A percentile compares a stretch with the other conserved stretches of the same genome.
These are phyloP conservation scores for Trypanosoma avium DNA, from an alignment of 208 protist genomes.

Conservation along the genomic window DNA sequence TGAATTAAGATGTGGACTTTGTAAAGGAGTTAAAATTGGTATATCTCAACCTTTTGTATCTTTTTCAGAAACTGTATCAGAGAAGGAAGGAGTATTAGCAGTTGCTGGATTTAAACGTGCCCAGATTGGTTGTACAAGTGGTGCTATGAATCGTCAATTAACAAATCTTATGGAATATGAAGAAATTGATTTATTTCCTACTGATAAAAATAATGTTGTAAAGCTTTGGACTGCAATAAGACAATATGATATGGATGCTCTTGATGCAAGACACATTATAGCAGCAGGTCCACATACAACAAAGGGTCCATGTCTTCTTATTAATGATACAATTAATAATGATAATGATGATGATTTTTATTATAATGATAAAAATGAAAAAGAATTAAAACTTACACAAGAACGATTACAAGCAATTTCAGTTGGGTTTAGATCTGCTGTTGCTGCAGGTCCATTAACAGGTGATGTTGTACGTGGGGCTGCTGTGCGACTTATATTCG, in stretches of 20 bases:
- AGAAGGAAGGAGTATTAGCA: conserved; percentile 79
- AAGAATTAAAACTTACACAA: conserved; percentile 36
- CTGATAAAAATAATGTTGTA: conserved; percentile 6
- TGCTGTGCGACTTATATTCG: conserved; percentile 52
- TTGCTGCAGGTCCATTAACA: conserved; percentile 95
- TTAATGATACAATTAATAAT: conserved; percentile 98
- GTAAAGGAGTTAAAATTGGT: conserved; percentile 49
- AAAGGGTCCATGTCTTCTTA: conserved; percentile 94
- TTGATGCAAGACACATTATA: conserved; percentile 94
- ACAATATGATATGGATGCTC: conserved; percentile 95
- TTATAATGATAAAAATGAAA: conserved; percentile 28
- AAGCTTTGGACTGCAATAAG: conserved; percentile 57
- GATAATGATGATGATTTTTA: conserved; percentile 35
- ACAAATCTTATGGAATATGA: conserved; percentile 54
- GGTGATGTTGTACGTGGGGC: conserved; percentile 92
- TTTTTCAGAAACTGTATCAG: conserved; percentile 97
- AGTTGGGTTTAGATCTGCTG: conserved; percentile 70
- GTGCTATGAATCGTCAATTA: conserved; percentile 37
- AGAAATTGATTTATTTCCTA: conserved; percentile 45
- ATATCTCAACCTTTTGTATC: conserved; percentile 96
- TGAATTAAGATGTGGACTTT: conserved; percentile 92
- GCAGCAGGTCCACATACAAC: conserved; percentile 90
- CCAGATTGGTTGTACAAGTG: conserved; percentile 52
- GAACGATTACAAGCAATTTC: conserved; percentile 95
- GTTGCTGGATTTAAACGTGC: conserved; percentile 48